Evolutionary conservation across 2,329 filamentous ascomycete species (phyloP), one percentile per base, ranked within the genome.

Genomic region (Tricladium varicosporioides): DNA sequence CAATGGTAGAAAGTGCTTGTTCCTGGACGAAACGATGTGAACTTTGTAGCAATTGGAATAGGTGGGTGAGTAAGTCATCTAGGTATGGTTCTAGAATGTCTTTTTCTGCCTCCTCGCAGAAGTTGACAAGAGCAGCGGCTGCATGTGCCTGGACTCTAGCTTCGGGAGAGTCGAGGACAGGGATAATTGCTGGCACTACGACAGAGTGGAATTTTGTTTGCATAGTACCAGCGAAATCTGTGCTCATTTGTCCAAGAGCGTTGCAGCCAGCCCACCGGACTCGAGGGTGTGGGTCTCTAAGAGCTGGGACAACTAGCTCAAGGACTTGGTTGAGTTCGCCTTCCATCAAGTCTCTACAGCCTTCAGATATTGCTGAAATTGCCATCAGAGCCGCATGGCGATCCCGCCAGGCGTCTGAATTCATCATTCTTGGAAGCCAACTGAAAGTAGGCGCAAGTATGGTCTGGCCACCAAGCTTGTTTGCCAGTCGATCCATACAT

Each of bases 191-290:
- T 65, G 87, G 91, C 51, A 99, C 81, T 14, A 99, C 90, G 46
- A 87, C 81, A 62, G 90, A 84, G 73, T 96, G 94, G 73, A 96
- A 96, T 67, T 96, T 94, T 65, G 91, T 89, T 74, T 99, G 94
- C 93, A 99, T 97, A 10, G 89, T 95, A 11, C 92, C 92, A 11
- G 95, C 93, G 73, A 99, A 99, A 71, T 99, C 94, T 32, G 94
- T 99, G 77, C 93, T 97, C 94, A 99, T 99, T 74, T 99, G 94
- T 27, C 94, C 94, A n/a, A 99, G 82, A 44, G 94, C 94, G 70
- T 99, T 97, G 78, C 94, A 99, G 33, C 92, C 94, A 52, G 94
- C 94, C 87, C 95, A 99, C 67, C 93, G 88, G 54, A 99, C 94
- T 70, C 94, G 90, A 43, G 94, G 90, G 70, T 99, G 94, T 42